Percentiles rank a stretch among this genome's conserved stretches.
These are phyloP conservation scores for Verticillium longisporum DNA, from an alignment of 2,329 filamentous ascomycete genomes.

Conservation along the genomic window DNA sequence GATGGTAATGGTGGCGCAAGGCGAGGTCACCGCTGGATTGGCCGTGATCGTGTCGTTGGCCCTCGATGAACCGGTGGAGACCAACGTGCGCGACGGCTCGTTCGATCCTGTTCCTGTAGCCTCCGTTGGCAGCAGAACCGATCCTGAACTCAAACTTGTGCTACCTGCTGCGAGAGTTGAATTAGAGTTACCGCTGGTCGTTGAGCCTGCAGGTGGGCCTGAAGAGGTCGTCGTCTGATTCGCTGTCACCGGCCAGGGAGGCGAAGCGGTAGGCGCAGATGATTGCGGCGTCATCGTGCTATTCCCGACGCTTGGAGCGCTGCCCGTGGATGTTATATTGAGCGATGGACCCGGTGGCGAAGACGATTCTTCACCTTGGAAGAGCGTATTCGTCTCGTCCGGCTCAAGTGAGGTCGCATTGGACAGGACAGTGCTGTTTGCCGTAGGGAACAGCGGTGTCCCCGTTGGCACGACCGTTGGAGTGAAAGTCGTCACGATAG, in stretches of 20 bases:
- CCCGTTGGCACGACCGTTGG: not conserved
- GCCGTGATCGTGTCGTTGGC: not conserved
- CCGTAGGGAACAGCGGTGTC: not conserved
- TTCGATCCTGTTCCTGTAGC: not conserved
- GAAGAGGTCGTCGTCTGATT: not conserved
- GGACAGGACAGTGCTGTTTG: not conserved
- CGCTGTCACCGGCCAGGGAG: not conserved
- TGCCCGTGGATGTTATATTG: not conserved
- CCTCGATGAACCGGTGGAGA: not conserved
- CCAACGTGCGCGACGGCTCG: not conserved
- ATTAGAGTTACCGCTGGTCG: not conserved
- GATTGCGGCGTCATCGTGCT: not conserved
- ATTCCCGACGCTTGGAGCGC: not conserved
- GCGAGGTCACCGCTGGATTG: not conserved
- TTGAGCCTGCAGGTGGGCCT: not conserved
- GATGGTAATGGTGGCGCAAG: constrained; percentile 8
- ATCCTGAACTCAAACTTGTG: not conserved
- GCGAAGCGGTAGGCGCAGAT: not conserved
- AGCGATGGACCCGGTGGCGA: not conserved
- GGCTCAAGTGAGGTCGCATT: not conserved
- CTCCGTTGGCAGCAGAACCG: not conserved
- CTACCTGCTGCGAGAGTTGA: not conserved
- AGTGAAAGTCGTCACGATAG: not conserved
- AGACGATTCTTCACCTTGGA: not conserved
- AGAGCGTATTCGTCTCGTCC: not conserved